Conservation (phyloP, 2,329 filamentous ascomycete genomes). For the Pseudocercospora fuligena region DNA sequence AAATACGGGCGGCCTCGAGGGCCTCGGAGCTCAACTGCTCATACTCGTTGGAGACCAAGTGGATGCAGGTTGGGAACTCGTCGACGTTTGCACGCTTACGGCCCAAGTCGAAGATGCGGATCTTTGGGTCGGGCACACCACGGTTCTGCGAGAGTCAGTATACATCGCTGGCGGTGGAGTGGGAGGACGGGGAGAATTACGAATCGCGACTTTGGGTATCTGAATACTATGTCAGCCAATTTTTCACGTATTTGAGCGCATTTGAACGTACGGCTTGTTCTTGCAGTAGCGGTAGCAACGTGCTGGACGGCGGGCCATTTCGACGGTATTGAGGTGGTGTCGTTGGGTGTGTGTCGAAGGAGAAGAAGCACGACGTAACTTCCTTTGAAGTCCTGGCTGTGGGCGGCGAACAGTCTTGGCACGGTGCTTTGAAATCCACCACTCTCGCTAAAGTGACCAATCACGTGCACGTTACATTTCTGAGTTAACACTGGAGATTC, state of each 20-base stretch:
- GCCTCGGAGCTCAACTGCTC: conserved; percentile 99
- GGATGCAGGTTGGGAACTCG: conserved; percentile 98
- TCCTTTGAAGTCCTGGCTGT: conserved; percentile 12
- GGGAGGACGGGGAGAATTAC: not conserved
- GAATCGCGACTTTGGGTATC: conserved; percentile 93
- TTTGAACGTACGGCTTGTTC: conserved; percentile 87
- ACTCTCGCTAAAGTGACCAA: conserved; percentile 3
- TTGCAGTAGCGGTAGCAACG: conserved; percentile 99
- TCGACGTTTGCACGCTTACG: conserved; percentile 96
- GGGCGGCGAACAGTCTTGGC: conserved; percentile 8
- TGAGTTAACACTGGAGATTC: not conserved
- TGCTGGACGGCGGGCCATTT: conserved; percentile 99
- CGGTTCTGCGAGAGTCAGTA: conserved; percentile 66
- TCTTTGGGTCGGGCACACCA: conserved; percentile 73
- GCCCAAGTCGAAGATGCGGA: conserved; percentile 75
- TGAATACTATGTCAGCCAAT: conserved; percentile 1
- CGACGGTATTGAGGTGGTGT: conserved; percentile 64
- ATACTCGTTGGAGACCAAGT: conserved; percentile 99
- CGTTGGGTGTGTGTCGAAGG: conserved; percentile 51
- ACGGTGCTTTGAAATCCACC: not conserved
- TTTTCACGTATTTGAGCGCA: not conserved
- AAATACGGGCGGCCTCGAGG: conserved; percentile 99
- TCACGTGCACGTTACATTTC: not conserved
- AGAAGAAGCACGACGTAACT: conserved; percentile 31
- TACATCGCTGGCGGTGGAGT: not conserved